Conservation (phyloP, 768 basidiomycete genomes). For the Hygrocybe coccinea region DNA sequence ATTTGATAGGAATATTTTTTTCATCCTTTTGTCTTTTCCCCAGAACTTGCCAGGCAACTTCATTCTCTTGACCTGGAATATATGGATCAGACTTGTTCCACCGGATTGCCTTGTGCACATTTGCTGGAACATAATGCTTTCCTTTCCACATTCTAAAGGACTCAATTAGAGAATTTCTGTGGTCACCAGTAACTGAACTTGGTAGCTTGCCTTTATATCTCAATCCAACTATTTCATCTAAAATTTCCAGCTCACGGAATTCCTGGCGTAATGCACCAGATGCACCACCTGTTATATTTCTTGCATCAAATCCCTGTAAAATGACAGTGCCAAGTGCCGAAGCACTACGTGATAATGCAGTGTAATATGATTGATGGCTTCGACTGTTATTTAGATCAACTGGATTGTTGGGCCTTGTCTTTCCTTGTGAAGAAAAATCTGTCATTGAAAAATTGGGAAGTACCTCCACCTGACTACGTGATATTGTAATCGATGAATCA, state of each 20-base stretch:
- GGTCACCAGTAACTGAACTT: background rate
- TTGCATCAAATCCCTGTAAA: conserved; percentile 20
- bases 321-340: conserved; percentile 20
- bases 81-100: background rate
- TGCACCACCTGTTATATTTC: conserved; percentile 15
- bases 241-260: conserved; percentile 18
- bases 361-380: background rate
- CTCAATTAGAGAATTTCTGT: background rate
- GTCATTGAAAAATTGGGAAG: conserved; percentile 29
- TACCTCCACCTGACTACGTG: conserved; percentile 21
- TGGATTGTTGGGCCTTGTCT: conserved; percentile 23
- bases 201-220: conserved; percentile 8
- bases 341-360: background rate
- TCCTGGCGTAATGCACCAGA: conserved; percentile 18
- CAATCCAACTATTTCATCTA: conserved; percentile 21
- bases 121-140: conserved; percentile 3
- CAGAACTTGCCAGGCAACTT: too few species aligned
- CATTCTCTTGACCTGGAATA: too few species aligned
- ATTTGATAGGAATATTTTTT: too few species aligned
- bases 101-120: conserved; percentile 4
- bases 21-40: too few species aligned
- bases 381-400: conserved; percentile 20
- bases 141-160: conserved; percentile 1
- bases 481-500: conserved; percentile 14
- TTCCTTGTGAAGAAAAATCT: conserved; percentile 22